Base-by-base conservation (phyloP, 2,329 filamentous ascomycete genomes). In the Xylariales sp. region DNA sequence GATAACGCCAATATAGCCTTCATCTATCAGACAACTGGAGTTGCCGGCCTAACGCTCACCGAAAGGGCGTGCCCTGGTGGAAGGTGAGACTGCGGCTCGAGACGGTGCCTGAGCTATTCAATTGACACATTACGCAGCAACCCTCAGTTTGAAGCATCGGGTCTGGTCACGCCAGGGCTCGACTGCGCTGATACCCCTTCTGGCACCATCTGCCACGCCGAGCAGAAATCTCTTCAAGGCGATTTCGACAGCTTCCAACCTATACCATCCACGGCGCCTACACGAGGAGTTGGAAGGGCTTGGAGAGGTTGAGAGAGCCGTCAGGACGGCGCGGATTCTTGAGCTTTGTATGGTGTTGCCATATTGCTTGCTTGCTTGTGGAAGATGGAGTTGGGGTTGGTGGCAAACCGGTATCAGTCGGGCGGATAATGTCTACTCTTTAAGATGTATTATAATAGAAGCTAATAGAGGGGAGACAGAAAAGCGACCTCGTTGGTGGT, bases 21-120 rank as follows among this genome's bases (percentile, higher is more conserved):
- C 65, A 75, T 78, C 57, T 78, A 76, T 48, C 74, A 77, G 64
- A 74, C 73, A 16, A 73, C 71, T n/a, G 71, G 71, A 14, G 64
- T 73, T 10, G 69, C 65, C 28, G 75, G 75, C 9, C 56, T 78
- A 41, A 76, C 74, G 16, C 9, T 78, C 32, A 69, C 74, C 30
- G 77, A 78, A 57, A 57, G 43, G 55, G 75, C 71, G 1, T 78
- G 77, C 49, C 69, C 75, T n/a, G 72, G 66, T 1, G 30, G 18
- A 50, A 74, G 62, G 77, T 78, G 46, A 69, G 74, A 71, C 28
- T 3, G n/a, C 14, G 14, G 16, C 28, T 32, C 16, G 32, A 43
- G 18, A 53, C 30, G 3, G 46, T 9, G 56, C 10, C 3, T 28
- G 16, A 64, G 30, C 18, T 61, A 28, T 55, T 45, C 41, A 3